Base-by-base conservation (phyloP, 106 monocot species). In the Phalaenopsis aphrodite region DNA sequence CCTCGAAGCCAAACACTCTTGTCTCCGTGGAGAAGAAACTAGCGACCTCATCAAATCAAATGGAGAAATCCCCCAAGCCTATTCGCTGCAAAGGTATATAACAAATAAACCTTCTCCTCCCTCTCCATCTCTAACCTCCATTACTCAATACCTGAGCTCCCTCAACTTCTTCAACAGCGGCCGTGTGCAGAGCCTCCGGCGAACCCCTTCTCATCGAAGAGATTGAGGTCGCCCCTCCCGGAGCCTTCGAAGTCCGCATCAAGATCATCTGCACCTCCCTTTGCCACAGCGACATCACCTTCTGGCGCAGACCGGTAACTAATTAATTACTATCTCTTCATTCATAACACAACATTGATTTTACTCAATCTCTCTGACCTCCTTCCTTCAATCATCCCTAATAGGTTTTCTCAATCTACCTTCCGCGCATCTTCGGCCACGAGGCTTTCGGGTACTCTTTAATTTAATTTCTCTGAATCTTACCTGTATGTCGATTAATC, bases 211-310 rank as follows among this genome's bases (percentile, higher is more conserved):
- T 12, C 65, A 86, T 97, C 14, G 93, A 94, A 82, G 90, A 92
- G 42, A 87, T 97, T 71, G 83, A 82, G 80, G 96, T 97, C 49
- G 88, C 86, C 2, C 85, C 93, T 46, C 96, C 96, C 0, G 72
- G 83, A 42, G 85, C 81, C 7, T 81, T 81, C 72, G 91, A 97
- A 83, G 89, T 92, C 79, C 82, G 96, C 48, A 87, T 97, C 36
- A 97, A 86, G 85, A 92, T 97, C 76, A 76, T 94, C 64, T 97
- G 94, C 86, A 89, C 92, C 42, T 90, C 96, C n/a, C 84, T 97
- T 46, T 97, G 96, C 84, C 96, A 97, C 82, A 90, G 85, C 78
- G 96, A 97, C 82, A 12, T 97, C 79, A 92, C 94, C 57, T 90
- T 97, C 65, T 97, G 96, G 96, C 87, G 58, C 36, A 79, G 78